Evolutionary conservation across 352 stramenopile genomes (phyloP), one percentile per base, ranked within the genome.

Genomic region (Pythium brachiatum): DNA sequence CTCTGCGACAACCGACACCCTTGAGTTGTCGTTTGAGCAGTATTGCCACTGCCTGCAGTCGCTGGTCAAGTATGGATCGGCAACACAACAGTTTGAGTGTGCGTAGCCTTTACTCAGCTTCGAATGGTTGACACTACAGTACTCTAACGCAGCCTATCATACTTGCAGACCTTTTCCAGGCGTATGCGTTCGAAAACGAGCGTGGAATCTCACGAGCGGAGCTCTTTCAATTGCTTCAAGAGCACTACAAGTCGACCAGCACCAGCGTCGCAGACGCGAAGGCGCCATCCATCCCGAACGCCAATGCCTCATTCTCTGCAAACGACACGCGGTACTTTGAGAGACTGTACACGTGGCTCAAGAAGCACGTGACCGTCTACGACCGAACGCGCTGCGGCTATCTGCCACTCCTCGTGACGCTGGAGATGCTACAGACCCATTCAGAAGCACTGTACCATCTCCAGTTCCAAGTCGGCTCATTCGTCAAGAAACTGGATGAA

Each of bases 311-410:
- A 6, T 0, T 31, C 9, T 25, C n/a, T n/a, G 59, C 51, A 0
- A 39, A 52, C 1, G 76, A 88, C 21, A 57, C 73, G 2, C 73
- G 77, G 0, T 55, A 87, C 46, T 88, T 87, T 61, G 81, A 90
- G 52, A 70, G 78, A 3, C 60, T 90, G 3, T 90, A 90, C 61
- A 90, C 81, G 25, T 90, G 81, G 81, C 60, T 90, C 21, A 90
- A 90, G 69, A 88, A 87, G 57, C 69, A 88, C 38, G 73, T 85
- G n/a, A 75, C 56, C 21, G 23, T 79, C 16, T 85, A 76, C 44
- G 81, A 90, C 43, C 58, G 59, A 1, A 46, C 64, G 0, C 69
- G 74, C 18, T 60, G 59, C 6, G 78, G 78, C 0, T 82, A 64
- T 50, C 48, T 90, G n/a, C 43, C 76, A 0, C 63, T 72, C 7